Evolutionary conservation across 2,329 filamentous ascomycete genomes (phyloP), one percentile per base, ranked within the genome.

Genomic region (Cephalotrichum gorgonifer): DNA sequence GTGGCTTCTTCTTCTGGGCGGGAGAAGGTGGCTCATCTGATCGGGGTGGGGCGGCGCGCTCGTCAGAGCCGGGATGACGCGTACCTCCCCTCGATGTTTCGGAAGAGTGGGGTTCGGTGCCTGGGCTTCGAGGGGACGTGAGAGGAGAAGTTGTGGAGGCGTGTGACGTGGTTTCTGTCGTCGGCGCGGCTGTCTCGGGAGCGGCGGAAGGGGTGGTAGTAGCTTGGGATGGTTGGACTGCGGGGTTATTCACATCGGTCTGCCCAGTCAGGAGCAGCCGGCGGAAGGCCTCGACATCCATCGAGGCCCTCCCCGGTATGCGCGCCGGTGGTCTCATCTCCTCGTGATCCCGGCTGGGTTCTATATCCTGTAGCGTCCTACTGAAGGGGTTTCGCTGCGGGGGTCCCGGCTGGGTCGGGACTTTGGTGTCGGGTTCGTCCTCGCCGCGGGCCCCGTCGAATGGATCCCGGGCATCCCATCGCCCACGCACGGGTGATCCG

Each of bases 251-350:
- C 25, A 31, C 23, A 53, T 66, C 74, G 31, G 76, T 61, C 57
- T 81, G 78, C 20, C 87, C 87, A 0, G 86, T 93, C 67, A 93
- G 72, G 44, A 93, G 73, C 52, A 93, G 66, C 51, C 83, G 76
- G 59, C 82, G 83, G 66, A 93, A 93, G 7, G 86, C 81, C 59
- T 88, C 81, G 1, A 91, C 87, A 59, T 93, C 85, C 54, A 91
- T 65, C 17, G 55, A 56, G 2, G 60, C 54, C 12, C 43, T 48
- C 22, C 56, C 55, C 4, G 60, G 56, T 9, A 49, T 30, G 9
- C 35, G 35, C n/a, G n/a, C 35, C 7, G 53, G 50, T 15, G 53
- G 4, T 14, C 15, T 15, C 23, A 6, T 20, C n/a, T 15, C 41
- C 7, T 44, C 23, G 6, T 12, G 11, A 15, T 31, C 23, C 45